These are phyloP conservation scores for Hypoxylon sp. DNA, from an alignment of 2,329 filamentous ascomycete genomes.

Conservation along the genomic window DNA sequence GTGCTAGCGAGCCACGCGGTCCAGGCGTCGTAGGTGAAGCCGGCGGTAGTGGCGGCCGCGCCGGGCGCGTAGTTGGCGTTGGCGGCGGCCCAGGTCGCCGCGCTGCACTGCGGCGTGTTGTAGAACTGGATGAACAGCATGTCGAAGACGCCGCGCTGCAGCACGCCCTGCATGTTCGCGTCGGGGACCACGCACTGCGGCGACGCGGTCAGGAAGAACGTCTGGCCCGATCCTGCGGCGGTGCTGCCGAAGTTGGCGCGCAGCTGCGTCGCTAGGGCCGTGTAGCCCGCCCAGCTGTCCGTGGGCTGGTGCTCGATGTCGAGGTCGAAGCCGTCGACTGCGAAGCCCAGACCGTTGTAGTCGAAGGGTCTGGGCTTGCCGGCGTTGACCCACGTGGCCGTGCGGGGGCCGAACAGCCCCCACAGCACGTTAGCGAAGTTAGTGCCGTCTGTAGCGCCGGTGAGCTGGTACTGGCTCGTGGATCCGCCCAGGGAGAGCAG, in stretches of 20 bases:
- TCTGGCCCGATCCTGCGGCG: constrained; percentile 20
- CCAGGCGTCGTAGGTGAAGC: constrained; percentile 62
- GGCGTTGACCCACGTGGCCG: constrained; percentile 49
- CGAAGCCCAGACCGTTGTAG: constrained; percentile 44
- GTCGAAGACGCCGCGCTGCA: constrained; percentile 52
- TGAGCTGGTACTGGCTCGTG: constrained; percentile 53
- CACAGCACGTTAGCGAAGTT: constrained; percentile 55
- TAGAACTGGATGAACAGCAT: constrained; percentile 64
- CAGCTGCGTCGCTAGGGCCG: constrained; percentile 47
- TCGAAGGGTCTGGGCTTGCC: constrained; percentile 50
- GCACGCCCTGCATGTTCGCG: constrained; percentile 48
- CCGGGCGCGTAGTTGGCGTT: constrained; percentile 50
- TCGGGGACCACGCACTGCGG: constrained; percentile 61
- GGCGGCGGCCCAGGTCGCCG: constrained; percentile 48
- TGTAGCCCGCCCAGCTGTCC: constrained; percentile 51
- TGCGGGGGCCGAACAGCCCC: constrained; percentile 56
- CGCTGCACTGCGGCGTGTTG: constrained; percentile 59
- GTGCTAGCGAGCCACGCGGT: constrained; percentile 52
- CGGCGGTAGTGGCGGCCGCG: constrained; percentile 38
- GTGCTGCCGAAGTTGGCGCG: constrained; percentile 44
- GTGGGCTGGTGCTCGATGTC: constrained; percentile 53
- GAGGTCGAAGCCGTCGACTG: constrained; percentile 51
- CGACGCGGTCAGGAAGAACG: constrained; percentile 58
- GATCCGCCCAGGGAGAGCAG: constrained; percentile 58
- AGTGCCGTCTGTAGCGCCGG: constrained; percentile 53